These are phyloP conservation scores for Colletotrichum limetticola DNA, from an alignment of 2,329 filamentous ascomycete species.

Conservation along the genomic window DNA sequence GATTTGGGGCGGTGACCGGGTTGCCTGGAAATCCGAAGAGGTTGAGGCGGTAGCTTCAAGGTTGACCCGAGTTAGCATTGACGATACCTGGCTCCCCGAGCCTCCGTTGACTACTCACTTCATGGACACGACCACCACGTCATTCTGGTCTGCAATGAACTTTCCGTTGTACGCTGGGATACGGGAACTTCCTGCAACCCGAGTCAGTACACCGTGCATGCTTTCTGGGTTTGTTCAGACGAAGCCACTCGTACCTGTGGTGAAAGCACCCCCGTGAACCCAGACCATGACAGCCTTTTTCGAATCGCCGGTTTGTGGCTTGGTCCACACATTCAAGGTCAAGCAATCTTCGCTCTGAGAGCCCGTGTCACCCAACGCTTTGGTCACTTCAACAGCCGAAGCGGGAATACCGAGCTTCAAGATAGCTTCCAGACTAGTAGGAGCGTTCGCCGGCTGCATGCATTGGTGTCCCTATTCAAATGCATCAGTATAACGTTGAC, in stretches of 20 bases:
- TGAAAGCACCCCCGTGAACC: slow-evolving; percentile 56
- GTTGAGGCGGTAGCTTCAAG: slow-evolving; percentile 50
- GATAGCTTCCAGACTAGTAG: neutral
- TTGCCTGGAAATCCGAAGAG: slow-evolving; percentile 54
- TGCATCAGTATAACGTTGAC: neutral
- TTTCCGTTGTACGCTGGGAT: slow-evolving; percentile 46
- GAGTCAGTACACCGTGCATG: slow-evolving; percentile 9
- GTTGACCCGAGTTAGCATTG: slow-evolving; percentile 15
- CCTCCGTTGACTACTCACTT: slow-evolving; percentile 42
- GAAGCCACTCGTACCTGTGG: slow-evolving; percentile 37
- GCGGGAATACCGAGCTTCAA: slow-evolving; percentile 25
- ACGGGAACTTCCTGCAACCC: slow-evolving; percentile 17
- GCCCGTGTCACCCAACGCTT: slow-evolving; percentile 19
- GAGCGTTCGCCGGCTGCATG: slow-evolving; percentile 19
- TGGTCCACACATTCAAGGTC: slow-evolving; percentile 51
- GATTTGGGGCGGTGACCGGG: slow-evolving; percentile 29
- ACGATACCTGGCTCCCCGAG: neutral
- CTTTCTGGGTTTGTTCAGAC: slow-evolving; percentile 1
- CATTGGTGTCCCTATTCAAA: slow-evolving; percentile 21
- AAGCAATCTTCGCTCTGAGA: slow-evolving; percentile 49
- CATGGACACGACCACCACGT: slow-evolving; percentile 58
- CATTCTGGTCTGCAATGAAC: slow-evolving; percentile 53
- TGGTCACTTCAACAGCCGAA: slow-evolving; percentile 19
- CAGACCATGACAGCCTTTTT: slow-evolving; percentile 56
- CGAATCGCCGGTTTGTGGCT: slow-evolving; percentile 42